Conservation (phyloP, 139 green algal species). For the Dunaliella primolecta region DNA sequence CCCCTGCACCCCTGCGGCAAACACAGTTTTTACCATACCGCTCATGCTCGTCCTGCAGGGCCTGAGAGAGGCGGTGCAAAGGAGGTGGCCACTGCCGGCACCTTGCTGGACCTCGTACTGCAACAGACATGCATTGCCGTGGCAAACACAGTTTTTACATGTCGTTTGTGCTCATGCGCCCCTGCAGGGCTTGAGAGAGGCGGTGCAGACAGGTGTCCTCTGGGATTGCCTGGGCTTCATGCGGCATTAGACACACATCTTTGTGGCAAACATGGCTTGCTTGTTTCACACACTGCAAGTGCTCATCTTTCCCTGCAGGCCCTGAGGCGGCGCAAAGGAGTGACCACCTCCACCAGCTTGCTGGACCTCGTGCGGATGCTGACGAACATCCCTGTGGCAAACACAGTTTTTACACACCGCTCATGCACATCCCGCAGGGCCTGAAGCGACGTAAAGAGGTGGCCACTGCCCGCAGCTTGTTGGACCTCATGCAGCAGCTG, state of each 20-base stretch:
- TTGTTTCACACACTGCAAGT: no score
- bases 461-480: conserved; percentile 59
- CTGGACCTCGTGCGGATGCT: conserved; percentile 88
- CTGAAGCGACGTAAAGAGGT: conserved; percentile 68
- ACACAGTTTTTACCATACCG: no score
- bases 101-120: conserved; percentile 81
- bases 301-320: no score
- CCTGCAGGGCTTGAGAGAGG: no score
- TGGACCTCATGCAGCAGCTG: conserved; percentile 88
- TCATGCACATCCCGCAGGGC: conserved; percentile 41
- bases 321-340: conserved; percentile 65
- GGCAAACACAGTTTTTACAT: no score
- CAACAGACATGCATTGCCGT: conserved; percentile 80
- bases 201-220: no score
- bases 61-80: conserved; percentile 65
- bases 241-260: no score
- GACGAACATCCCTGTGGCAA: neutral
- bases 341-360: conserved; percentile 58
- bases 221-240: no score
- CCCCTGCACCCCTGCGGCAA: neutral
- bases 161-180: no score
- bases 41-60: no score
- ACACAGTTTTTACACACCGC: no score
- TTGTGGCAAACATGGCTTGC: no score
- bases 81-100: conserved; percentile 62